Evolutionary conservation across 352 stramenopile genomes (phyloP).

Genomic region (Elongisporangium undulatum): DNA sequence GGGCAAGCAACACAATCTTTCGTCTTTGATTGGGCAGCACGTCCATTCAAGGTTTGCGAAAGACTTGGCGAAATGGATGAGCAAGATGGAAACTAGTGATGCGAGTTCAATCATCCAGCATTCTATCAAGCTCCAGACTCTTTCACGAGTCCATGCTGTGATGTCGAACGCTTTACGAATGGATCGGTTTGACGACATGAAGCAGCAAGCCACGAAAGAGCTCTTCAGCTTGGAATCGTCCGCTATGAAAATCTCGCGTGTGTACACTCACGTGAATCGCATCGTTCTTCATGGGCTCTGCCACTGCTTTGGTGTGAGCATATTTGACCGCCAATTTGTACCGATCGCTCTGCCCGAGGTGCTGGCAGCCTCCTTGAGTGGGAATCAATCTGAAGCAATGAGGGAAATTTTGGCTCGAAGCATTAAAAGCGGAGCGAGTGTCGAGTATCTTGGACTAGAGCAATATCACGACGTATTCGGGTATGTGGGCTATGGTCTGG

Average conservation of each 20-base stretch:
- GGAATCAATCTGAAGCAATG: neutral
- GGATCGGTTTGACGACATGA: slow-evolving; percentile 29
- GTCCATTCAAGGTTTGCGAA: slow-evolving; percentile 40
- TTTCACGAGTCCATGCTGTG: slow-evolving; percentile 26
- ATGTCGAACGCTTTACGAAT: slow-evolving; percentile 17
- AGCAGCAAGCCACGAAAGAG: slow-evolving; percentile 19
- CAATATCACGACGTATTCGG: slow-evolving; percentile 13
- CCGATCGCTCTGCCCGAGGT: neutral
- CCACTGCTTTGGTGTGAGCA: neutral
- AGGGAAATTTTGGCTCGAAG: neutral
- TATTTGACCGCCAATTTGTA: neutral
- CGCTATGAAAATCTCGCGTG: neutral
- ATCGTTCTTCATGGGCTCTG: neutral
- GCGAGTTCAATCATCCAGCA: slow-evolving; percentile 50
- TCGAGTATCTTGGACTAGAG: neutral
- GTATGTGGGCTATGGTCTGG: slow-evolving; percentile 6
- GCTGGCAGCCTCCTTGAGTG: neutral
- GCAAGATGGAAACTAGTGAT: slow-evolving; percentile 54
- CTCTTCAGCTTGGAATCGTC: slow-evolving; percentile 4
- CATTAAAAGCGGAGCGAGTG: neutral
- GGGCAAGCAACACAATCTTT: slow-evolving; percentile 56
- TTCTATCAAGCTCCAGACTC: slow-evolving; percentile 22
- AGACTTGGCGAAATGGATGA: slow-evolving; percentile 49
- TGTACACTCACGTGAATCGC: slow-evolving; percentile 1
- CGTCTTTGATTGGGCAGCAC: slow-evolving; percentile 42